phyloP scores from a whole-genome alignment of 345 rosid genomes.

The Syzygium aqueum region DNA sequence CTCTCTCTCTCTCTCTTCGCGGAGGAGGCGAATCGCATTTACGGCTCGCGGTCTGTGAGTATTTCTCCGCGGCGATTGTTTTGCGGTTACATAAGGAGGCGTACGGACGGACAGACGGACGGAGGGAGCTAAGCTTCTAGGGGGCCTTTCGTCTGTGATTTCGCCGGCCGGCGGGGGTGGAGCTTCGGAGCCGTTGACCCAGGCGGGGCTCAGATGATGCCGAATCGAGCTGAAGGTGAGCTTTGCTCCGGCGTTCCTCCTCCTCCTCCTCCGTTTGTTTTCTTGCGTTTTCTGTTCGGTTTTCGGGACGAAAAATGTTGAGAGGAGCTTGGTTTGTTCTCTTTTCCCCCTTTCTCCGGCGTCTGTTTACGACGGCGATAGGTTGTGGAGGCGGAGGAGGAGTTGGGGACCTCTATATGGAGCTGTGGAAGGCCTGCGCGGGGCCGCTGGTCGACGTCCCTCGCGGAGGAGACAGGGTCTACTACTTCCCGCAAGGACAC shows the following conservation, averaged over 20 bases:
- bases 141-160: not conserved
- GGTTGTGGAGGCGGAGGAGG: constrained; percentile 5
- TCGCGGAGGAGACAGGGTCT: constrained; percentile 41
- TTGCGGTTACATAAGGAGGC: not conserved
- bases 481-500: constrained; percentile 89
- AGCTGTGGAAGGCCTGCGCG: constrained; percentile 85
- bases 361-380: not conserved
- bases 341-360: not conserved
- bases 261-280: not conserved
- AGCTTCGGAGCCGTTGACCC: not conserved
- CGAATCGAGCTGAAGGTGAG: constrained; percentile 28
- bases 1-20: not conserved
- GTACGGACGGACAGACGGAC: not conserved
- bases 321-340: not conserved
- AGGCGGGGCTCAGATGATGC: constrained; percentile 23
- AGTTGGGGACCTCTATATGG: constrained; percentile 31
- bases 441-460: constrained; percentile 83
- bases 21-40: not conserved
- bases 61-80: not conserved
- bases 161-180: not conserved
- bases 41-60: not conserved
- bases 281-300: not conserved
- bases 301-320: not conserved
- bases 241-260: not conserved
- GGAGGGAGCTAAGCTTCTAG: not conserved